Conservation (phyloP, 1,139 yeast genomes). For the Eremothecium cymbalariae region DNA sequence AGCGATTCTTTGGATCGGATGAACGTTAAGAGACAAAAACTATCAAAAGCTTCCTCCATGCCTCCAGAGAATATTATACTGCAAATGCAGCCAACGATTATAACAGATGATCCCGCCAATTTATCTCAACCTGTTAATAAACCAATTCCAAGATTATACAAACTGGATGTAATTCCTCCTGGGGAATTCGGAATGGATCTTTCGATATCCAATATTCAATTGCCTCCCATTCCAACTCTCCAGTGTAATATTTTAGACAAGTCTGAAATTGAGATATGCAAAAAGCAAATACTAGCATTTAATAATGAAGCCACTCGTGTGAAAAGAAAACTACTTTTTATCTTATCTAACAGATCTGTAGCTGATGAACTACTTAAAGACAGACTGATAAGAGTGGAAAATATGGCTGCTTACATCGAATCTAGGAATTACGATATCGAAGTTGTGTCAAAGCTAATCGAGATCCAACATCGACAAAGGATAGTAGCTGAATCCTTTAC, state of each 20-base stretch:
- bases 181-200: constrained; percentile 16
- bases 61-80: not conserved
- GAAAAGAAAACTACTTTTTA: constrained; percentile 15
- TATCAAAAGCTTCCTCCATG: constrained; percentile 6
- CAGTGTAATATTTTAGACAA: constrained; percentile 15
- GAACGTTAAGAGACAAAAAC: constrained; percentile 16
- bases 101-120: constrained; percentile 12
- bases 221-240: constrained; percentile 20
- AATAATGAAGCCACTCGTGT: constrained; percentile 15
- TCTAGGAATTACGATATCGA: constrained; percentile 20
- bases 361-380: constrained; percentile 18
- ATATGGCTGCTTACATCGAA: constrained; percentile 15
- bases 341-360: constrained; percentile 15
- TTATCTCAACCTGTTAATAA: constrained; percentile 24
- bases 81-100: constrained; percentile 1
- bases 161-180: constrained; percentile 14
- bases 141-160: constrained; percentile 22
- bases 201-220: constrained; percentile 9
- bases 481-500: constrained; percentile 22
- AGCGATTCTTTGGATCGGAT: constrained; percentile 11
- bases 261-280: constrained; percentile 16
- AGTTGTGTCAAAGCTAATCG: constrained; percentile 18
- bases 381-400: constrained; percentile 20
- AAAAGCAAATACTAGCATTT: constrained; percentile 15
- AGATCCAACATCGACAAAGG: constrained; percentile 22